phyloP scores from a whole-genome alignment of 2,329 filamentous ascomycete genomes.

The Trichothecium roseum region DNA sequence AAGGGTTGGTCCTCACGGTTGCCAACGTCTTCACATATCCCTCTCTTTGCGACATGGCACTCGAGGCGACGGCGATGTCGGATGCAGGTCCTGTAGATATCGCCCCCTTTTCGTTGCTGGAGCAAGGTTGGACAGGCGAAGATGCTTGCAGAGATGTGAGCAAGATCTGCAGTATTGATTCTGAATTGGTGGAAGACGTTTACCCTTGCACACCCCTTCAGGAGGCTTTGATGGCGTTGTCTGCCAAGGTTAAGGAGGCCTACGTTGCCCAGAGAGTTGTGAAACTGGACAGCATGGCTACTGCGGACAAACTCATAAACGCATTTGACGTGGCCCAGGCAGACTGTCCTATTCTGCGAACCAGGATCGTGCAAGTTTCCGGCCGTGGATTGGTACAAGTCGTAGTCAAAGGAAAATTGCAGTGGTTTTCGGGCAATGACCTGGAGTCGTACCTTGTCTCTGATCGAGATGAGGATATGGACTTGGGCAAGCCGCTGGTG shows the following conservation, averaged over 20 bases:
- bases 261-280: constrained; percentile 42
- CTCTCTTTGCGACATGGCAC: constrained; percentile 31
- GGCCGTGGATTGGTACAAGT: constrained; percentile 35
- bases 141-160: constrained; percentile 26
- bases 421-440: constrained; percentile 20
- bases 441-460: constrained; percentile 28
- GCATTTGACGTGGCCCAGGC: constrained; percentile 29
- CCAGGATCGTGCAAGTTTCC: constrained; percentile 35
- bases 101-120: constrained; percentile 28
- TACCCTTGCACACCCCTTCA: constrained; percentile 46
- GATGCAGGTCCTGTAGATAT: constrained; percentile 15
- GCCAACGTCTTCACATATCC: constrained; percentile 35
- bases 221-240: constrained; percentile 42
- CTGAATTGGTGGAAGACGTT: constrained; percentile 32
- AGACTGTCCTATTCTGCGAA: constrained; percentile 32
- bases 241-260: constrained; percentile 36
- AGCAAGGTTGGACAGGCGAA: constrained; percentile 19
- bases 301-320: constrained; percentile 24
- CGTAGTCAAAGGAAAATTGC: constrained; percentile 28
- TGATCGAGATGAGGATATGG: constrained; percentile 29
- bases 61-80: constrained; percentile 12
- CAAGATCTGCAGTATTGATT: constrained; percentile 25
- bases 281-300: constrained; percentile 23
- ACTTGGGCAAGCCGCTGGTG: constrained; percentile 34
- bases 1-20: constrained; percentile 30